phyloP scores from a whole-genome alignment of 2,329 filamentous ascomycete species.

The Curvularia sp. region DNA sequence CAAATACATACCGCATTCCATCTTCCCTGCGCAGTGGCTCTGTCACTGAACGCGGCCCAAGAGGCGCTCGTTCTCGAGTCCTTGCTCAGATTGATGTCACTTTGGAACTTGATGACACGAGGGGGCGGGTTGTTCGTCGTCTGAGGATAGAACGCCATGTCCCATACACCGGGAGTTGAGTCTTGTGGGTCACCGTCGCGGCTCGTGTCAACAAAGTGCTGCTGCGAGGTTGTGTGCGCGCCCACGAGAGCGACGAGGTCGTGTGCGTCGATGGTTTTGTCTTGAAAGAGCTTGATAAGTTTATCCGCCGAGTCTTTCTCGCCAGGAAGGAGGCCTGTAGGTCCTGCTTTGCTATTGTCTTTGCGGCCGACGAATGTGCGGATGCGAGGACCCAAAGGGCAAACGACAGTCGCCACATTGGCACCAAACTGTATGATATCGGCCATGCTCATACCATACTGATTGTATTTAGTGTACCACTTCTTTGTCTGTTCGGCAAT shows the following conservation, averaged over 20 bases:
- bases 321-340: constrained; percentile 45
- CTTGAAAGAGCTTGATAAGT: constrained; percentile 47
- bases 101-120: constrained; percentile 47
- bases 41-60: constrained; percentile 42
- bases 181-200: constrained; percentile 49
- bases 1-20: constrained; percentile 46
- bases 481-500: constrained; percentile 42
- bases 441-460: constrained; percentile 47
- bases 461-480: constrained; percentile 44
- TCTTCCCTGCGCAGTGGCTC: constrained; percentile 31
- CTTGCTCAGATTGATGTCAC: constrained; percentile 45
- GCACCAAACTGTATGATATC: constrained; percentile 51
- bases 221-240: constrained; percentile 49
- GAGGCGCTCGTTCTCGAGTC: constrained; percentile 44
- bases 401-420: constrained; percentile 49
- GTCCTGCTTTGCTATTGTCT: constrained; percentile 44
- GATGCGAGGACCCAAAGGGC: constrained; percentile 50
- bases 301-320: constrained; percentile 44
- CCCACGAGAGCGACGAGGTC: constrained; percentile 49
- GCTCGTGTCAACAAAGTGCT: constrained; percentile 45
- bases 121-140: constrained; percentile 38
- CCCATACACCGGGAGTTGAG: constrained; percentile 48
- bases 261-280: constrained; percentile 50
- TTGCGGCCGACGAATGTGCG: constrained; percentile 50
- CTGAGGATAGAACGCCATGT: constrained; percentile 48